phyloP scores from a whole-genome alignment of 2,329 filamentous ascomycete species.

The Cryphonectria naterciae region DNA sequence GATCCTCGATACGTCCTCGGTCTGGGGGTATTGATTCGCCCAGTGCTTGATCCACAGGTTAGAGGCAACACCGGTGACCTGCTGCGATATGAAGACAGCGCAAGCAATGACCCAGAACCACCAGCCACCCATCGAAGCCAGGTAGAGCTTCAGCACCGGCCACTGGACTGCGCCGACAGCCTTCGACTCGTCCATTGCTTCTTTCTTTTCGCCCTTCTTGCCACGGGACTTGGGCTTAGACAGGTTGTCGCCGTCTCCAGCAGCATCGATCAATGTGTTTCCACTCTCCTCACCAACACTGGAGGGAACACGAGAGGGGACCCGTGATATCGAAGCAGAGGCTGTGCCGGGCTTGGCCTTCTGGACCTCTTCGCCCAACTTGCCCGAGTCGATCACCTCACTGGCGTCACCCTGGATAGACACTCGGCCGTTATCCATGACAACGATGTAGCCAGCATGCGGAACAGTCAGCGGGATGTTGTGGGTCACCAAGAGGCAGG shows the following conservation, averaged over 20 bases:
- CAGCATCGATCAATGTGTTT: slow-evolving; percentile 59
- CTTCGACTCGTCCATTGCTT: slow-evolving; percentile 74
- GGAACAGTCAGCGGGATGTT: slow-evolving; percentile 89
- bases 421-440: slow-evolving; percentile 86
- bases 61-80: slow-evolving; percentile 82
- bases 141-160: slow-evolving; percentile 82
- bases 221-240: slow-evolving; percentile 49
- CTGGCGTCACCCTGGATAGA: slow-evolving; percentile 74
- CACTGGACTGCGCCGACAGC: slow-evolving; percentile 86
- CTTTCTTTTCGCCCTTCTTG: slow-evolving; percentile 52
- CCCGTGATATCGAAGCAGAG: slow-evolving; percentile 71
- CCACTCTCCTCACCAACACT: slow-evolving; percentile 68
- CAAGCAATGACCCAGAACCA: slow-evolving; percentile 87
- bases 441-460: slow-evolving; percentile 77
- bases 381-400: slow-evolving; percentile 83
- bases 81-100: slow-evolving; percentile 78
- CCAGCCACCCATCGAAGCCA: slow-evolving; percentile 91
- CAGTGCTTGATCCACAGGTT: slow-evolving; percentile 95
- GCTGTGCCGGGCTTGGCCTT: slow-evolving; percentile 73
- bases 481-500: slow-evolving; percentile 94
- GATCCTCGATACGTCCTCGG: slow-evolving; percentile 43
- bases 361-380: slow-evolving; percentile 81
- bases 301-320: slow-evolving; percentile 78
- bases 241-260: slow-evolving; percentile 51
- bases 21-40: slow-evolving; percentile 82